Evolutionary conservation across 1,139 yeast genomes (phyloP).

Genomic region (Groenewaldozyma auringiensis): DNA sequence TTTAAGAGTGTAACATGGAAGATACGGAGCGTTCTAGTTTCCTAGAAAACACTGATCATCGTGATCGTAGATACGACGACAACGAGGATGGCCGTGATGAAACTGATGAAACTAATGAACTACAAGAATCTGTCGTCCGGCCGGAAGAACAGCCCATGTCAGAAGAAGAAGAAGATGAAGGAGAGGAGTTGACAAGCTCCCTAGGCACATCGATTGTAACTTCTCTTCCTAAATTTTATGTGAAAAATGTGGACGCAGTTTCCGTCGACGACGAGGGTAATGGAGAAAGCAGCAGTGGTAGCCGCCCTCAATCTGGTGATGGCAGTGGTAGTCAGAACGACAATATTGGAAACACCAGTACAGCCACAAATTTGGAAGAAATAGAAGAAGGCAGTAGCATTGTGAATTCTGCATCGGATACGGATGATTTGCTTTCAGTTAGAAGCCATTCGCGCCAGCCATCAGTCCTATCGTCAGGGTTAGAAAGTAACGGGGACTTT

Average conservation of each 20-base stretch:
- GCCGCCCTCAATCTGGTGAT: not conserved
- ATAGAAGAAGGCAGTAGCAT: not conserved
- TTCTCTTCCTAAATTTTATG: slow-evolving; percentile 16
- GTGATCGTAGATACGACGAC: no score
- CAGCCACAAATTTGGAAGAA: not conserved
- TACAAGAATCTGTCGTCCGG: not conserved
- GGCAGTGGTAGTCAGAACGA: not conserved
- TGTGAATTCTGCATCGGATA: slow-evolving; percentile 1
- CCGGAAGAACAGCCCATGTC: not conserved
- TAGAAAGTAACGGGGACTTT: not conserved
- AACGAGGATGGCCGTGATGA: no score
- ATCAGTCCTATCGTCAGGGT: slow-evolving; percentile 10
- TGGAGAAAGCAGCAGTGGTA: not conserved
- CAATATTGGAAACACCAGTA: not conserved
- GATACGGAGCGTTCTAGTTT: not conserved
- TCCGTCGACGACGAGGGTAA: slow-evolving; percentile 3
- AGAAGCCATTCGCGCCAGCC: slow-evolving; percentile 14
- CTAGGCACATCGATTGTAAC: slow-evolving; percentile 9
- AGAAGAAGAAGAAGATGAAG: not conserved
- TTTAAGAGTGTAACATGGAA: not conserved
- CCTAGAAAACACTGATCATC: not conserved
- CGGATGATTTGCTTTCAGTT: slow-evolving; percentile 7
- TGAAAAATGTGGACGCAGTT: not conserved
- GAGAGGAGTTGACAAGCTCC: not conserved
- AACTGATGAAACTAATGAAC: not conserved